Evolutionary conservation across 371 early-diverging fungal genomes (phyloP).

Genomic region (Mortierella sp.): DNA sequence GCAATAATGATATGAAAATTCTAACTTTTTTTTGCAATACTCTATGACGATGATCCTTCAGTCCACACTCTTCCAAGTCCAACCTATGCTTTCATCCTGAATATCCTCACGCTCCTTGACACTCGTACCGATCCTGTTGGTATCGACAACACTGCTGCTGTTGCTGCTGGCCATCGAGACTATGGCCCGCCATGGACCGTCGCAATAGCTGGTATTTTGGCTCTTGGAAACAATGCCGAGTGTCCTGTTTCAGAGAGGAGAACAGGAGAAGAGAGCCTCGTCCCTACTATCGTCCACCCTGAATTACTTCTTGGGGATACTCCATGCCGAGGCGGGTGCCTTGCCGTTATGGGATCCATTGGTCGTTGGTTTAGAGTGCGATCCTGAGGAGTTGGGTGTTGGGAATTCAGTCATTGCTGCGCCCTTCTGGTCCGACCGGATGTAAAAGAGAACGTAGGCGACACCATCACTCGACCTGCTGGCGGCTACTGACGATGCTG

Average conservation of each 20-base stretch:
- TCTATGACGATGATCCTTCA: neutral
- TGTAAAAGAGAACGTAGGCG: conserved; percentile 75
- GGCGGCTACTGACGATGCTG: conserved; percentile 42
- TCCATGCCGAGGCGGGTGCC: conserved; percentile 33
- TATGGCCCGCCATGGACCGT: conserved; percentile 6
- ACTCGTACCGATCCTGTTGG: neutral
- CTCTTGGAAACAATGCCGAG: neutral
- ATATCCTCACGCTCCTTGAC: neutral
- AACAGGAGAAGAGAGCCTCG: neutral
- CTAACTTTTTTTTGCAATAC: neutral
- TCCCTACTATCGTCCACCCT: neutral
- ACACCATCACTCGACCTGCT: conserved; percentile 61
- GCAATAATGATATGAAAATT: neutral
- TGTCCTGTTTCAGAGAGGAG: neutral
- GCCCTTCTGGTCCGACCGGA: conserved; percentile 51
- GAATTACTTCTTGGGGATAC: conserved; percentile 32
- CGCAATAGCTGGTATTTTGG: conserved; percentile 5
- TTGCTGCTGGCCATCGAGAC: neutral
- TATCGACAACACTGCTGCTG: conserved; percentile 2
- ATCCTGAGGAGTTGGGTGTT: conserved; percentile 4
- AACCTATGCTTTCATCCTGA: neutral
- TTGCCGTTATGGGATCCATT: conserved; percentile 27
- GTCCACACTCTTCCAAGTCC: neutral
- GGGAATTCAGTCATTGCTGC: conserved; percentile 9
- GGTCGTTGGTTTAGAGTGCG: conserved; percentile 6